These are phyloP conservation scores for Globisporangium solare DNA, from an alignment of 352 stramenopile species.

Conservation along the genomic window DNA sequence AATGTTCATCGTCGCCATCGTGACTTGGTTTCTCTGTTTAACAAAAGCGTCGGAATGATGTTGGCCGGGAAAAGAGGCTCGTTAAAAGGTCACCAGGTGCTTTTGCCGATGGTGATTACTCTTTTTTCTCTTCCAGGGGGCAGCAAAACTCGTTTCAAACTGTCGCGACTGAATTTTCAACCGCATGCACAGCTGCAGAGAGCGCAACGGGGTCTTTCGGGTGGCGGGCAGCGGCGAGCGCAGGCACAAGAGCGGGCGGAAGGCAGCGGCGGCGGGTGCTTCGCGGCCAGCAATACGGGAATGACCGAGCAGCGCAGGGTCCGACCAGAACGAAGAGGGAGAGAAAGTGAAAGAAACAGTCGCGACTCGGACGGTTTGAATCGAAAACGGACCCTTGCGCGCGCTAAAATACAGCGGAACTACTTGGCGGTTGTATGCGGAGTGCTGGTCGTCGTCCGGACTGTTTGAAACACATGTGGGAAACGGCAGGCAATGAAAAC, in stretches of 20 bases:
- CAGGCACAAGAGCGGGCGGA: background rate
- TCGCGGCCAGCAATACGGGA: constrained; percentile 4
- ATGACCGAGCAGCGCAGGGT: background rate
- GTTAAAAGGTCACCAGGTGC: constrained; percentile 35
- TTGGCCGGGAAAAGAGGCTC: background rate
- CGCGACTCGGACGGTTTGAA: background rate
- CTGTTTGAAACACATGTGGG: background rate
- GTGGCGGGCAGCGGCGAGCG: constrained; percentile 1
- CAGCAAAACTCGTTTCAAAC: constrained; percentile 70
- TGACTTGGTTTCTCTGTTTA: constrained; percentile 15
- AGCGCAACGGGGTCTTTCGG: constrained; percentile 11
- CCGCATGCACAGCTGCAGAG: constrained; percentile 78
- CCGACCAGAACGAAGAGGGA: background rate
- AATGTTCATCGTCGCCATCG: constrained; percentile 90
- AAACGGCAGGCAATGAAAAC: background rate
- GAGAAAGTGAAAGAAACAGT: constrained; percentile 1
- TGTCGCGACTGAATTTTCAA: constrained; percentile 75
- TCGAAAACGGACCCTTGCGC: background rate
- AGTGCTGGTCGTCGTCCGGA: background rate
- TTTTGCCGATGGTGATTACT: constrained; percentile 19
- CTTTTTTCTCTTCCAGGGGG: constrained; percentile 80
- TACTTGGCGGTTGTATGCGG: background rate
- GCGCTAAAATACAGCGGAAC: background rate
- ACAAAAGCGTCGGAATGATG: too few relatives aligned
- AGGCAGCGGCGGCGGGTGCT: constrained; percentile 1